These are phyloP conservation scores for Hypericum perforatum DNA, from an alignment of 345 rosid genomes.

Conservation along the genomic window DNA sequence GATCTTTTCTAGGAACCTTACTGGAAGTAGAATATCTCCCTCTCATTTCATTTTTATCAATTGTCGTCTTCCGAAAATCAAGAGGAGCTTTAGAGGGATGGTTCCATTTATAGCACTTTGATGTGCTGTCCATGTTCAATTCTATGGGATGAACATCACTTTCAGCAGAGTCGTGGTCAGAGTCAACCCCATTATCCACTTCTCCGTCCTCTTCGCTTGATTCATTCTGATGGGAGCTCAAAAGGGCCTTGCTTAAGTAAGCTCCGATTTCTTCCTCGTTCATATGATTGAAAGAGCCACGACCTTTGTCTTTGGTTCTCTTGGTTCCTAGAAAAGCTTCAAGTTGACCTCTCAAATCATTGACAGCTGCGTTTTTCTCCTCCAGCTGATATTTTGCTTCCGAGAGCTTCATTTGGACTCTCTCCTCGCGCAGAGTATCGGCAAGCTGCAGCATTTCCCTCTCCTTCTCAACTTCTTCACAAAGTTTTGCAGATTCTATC, in stretches of 20 bases:
- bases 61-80: constrained; percentile 22
- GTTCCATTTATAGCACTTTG: constrained; percentile 59
- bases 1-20: constrained; percentile 38
- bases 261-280: constrained; percentile 43
- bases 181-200: constrained; percentile 45
- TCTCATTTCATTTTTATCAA: constrained; percentile 41
- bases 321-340: constrained; percentile 68
- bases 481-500: constrained; percentile 51
- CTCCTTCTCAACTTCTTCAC: constrained; percentile 69
- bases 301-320: constrained; percentile 48
- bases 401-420: constrained; percentile 67
- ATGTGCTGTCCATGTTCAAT: constrained; percentile 49
- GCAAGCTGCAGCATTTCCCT: constrained; percentile 76
- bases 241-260: constrained; percentile 38
- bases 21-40: constrained; percentile 59
- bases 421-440: constrained; percentile 56
- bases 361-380: constrained; percentile 78
- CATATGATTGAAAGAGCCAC: constrained; percentile 27
- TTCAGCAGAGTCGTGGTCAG: constrained; percentile 59
- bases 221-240: constrained; percentile 32
- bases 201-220: constrained; percentile 48
- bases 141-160: constrained; percentile 87
- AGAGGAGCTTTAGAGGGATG: constrained; percentile 27
- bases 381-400: constrained; percentile 71
- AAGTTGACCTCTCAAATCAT: constrained; percentile 72